Conservation (phyloP, 2,329 filamentous ascomycete species). For the Balansia obtecta region DNA sequence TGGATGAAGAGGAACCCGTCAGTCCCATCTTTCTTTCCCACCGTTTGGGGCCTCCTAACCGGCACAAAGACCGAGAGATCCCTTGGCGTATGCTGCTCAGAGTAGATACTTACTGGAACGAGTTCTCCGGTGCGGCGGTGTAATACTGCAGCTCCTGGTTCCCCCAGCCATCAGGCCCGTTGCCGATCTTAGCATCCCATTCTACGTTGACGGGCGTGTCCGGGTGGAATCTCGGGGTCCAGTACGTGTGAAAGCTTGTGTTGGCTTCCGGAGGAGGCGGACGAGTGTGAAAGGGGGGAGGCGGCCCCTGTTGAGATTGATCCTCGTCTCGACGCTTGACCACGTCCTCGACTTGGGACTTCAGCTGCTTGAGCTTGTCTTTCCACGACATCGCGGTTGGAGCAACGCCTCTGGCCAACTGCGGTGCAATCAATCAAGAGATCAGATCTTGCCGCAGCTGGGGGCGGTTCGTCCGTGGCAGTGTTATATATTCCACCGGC, state of each 20-base stretch:
- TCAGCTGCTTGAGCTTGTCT: slow-evolving; percentile 25
- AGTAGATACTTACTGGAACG: slow-evolving; percentile 31
- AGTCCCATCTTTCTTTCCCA: neutral
- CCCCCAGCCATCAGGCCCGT: slow-evolving; percentile 47
- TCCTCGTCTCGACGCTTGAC: slow-evolving; percentile 16
- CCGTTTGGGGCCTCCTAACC: too few species aligned
- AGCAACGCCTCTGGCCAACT: neutral
- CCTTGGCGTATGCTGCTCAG: too few species aligned
- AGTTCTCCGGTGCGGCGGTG: slow-evolving; percentile 33
- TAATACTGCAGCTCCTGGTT: slow-evolving; percentile 50
- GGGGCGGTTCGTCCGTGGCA: too few species aligned
- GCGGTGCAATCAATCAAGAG: too few species aligned
- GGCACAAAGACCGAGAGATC: neutral
- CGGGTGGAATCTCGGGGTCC: slow-evolving; percentile 37
- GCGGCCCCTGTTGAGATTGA: slow-evolving; percentile 8
- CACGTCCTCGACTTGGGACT: slow-evolving; percentile 24
- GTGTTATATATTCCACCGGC: too few species aligned
- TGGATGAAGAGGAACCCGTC: slow-evolving; percentile 6
- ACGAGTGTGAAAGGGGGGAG: slow-evolving; percentile 11
- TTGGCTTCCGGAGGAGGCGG: slow-evolving; percentile 8
- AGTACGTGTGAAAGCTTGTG: slow-evolving; percentile 26
- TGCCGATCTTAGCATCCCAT: slow-evolving; percentile 41
- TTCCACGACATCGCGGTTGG: slow-evolving; percentile 22
- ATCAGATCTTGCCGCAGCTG: too few species aligned
- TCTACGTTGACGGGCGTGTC: slow-evolving; percentile 33